A percentile compares a stretch with the other conserved stretches of the same genome.
These are phyloP conservation scores for Vanrija sp. DNA, from an alignment of 1,284 basidiomycete genomes.

Conservation along the genomic window DNA sequence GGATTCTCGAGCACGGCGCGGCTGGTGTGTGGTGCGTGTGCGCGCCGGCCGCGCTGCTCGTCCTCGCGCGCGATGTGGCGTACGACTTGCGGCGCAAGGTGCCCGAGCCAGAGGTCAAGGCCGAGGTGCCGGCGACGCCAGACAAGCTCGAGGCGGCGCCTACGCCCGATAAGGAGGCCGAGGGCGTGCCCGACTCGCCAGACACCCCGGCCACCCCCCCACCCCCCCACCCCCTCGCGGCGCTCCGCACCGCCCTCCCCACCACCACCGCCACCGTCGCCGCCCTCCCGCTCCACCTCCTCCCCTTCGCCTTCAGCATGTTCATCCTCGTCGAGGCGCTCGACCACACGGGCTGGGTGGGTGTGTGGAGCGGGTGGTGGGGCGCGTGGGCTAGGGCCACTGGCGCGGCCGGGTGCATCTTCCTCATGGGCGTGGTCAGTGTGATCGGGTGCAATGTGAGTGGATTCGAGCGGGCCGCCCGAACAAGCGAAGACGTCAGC, in stretches of 20 bases:
- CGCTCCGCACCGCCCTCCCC: constrained; percentile 57
- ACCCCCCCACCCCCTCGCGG: constrained; percentile 12
- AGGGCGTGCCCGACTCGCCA: neutral
- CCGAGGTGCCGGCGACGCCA: neutral
- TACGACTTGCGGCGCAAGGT: constrained; percentile 53
- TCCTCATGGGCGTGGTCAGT: constrained; percentile 54
- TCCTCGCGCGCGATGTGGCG: constrained; percentile 66
- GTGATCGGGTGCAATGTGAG: constrained; percentile 77
- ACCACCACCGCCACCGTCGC: constrained; percentile 68
- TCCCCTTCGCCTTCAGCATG: constrained; percentile 91
- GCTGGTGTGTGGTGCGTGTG: constrained; percentile 68
- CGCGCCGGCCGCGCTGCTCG: constrained; percentile 75
- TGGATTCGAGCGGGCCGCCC: constrained; percentile 3
- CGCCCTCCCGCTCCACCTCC: constrained; percentile 52
- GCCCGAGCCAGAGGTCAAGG: neutral
- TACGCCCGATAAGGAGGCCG: neutral
- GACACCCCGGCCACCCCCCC: neutral
- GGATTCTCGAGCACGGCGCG: constrained; percentile 55
- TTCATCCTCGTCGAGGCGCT: constrained; percentile 91
- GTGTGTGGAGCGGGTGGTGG: constrained; percentile 75
- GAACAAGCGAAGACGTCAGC: neutral
- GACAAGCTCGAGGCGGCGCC: neutral
- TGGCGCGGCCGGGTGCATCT: constrained; percentile 51
- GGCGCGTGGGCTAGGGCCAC: constrained; percentile 50
- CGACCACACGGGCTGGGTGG: constrained; percentile 83